These are phyloP conservation scores for Fusarium albosuccineum DNA, from an alignment of 2,329 filamentous ascomycete species.

Conservation along the genomic window DNA sequence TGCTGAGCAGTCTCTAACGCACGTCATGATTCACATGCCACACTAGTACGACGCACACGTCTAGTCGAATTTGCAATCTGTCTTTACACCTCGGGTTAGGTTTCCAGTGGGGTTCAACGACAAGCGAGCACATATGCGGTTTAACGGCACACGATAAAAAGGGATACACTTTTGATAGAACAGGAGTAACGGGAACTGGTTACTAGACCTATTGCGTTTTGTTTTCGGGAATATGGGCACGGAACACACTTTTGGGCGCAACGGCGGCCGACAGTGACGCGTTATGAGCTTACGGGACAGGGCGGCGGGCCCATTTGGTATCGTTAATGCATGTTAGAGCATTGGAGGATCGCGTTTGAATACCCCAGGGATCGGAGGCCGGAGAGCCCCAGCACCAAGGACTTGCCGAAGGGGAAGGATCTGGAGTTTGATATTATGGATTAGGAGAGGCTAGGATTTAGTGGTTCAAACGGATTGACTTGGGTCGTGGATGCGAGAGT, in stretches of 20 bases:
- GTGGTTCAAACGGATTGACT: neutral
- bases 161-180: constrained; percentile 37
- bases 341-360: constrained; percentile 32
- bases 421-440: neutral
- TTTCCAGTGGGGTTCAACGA: constrained; percentile 21
- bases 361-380: constrained; percentile 21
- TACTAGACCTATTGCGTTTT: constrained; percentile 27
- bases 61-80: constrained; percentile 36
- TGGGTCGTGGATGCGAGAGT: constrained; percentile 16
- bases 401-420: constrained; percentile 4
- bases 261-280: constrained; percentile 29
- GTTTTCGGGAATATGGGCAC: constrained; percentile 19
- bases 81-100: constrained; percentile 23
- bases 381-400: neutral
- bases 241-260: constrained; percentile 21
- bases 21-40: constrained; percentile 26
- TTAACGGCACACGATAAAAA: constrained; percentile 28
- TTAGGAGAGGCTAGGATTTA: neutral
- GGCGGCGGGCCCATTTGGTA: constrained; percentile 20
- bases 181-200: constrained; percentile 33
- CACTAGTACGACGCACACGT: constrained; percentile 11
- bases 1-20: constrained; percentile 12
- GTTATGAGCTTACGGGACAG: constrained; percentile 26
- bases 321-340: constrained; percentile 27
- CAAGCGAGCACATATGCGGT: constrained; percentile 35